These are phyloP conservation scores for Schizonepeta tenuifolia DNA, from an alignment of 257 asterid species.

Conservation along the genomic window DNA sequence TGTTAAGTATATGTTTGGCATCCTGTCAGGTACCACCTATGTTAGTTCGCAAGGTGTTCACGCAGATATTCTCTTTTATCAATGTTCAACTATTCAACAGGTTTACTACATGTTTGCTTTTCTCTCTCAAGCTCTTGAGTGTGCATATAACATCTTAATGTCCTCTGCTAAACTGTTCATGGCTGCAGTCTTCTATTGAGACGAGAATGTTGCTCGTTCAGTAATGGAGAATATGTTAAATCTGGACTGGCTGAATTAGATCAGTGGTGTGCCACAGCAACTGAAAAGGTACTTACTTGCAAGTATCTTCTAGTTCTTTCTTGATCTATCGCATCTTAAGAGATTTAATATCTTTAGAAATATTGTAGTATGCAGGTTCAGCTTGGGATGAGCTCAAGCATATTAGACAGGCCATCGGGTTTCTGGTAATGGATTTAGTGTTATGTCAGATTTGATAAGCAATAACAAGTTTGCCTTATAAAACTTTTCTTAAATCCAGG, in stretches of 20 bases:
- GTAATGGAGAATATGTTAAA: conserved; percentile 96
- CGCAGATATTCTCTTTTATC: conserved; percentile 96
- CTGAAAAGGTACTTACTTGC: conserved; percentile 77
- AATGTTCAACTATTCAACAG: conserved; percentile 97
- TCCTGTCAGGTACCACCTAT: conserved; percentile 86
- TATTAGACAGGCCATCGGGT: conserved; percentile 96
- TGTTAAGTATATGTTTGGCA: conserved; percentile 15
- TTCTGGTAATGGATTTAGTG: conserved; percentile 59
- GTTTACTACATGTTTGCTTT: conserved; percentile 42
- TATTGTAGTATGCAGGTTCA: conserved; percentile 88
- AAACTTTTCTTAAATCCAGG: conserved; percentile 48
- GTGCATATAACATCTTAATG: conserved; percentile 14
- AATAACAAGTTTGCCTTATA: background rate
- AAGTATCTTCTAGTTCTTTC: conserved; percentile 20
- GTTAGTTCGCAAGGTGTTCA: conserved; percentile 96
- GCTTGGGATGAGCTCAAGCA: conserved; percentile 99
- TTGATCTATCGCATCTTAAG: conserved; percentile 13
- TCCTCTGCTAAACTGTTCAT: conserved; percentile 22
- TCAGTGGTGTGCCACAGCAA: conserved; percentile 82
- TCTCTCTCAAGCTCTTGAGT: conserved; percentile 26
- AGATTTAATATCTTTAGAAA: conserved; percentile 36
- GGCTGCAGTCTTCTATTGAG: conserved; percentile 80
- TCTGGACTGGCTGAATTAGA: conserved; percentile 95
- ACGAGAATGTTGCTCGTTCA: conserved; percentile 97
- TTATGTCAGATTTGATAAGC: conserved; percentile 22